phyloP scores from a whole-genome alignment of 345 rosid genomes.

The Euphorbia lathyris region DNA sequence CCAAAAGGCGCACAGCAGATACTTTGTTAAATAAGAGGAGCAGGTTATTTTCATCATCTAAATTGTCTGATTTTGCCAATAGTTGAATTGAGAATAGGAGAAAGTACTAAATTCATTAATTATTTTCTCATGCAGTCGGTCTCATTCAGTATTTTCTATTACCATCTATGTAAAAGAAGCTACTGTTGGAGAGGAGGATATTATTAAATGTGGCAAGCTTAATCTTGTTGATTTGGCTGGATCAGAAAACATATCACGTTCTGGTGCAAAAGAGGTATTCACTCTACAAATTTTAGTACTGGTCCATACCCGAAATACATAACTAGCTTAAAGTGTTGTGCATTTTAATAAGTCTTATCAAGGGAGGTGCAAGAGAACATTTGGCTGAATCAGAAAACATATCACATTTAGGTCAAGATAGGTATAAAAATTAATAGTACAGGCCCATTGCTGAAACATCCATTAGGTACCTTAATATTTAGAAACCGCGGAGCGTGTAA shows the following conservation, averaged over 20 bases:
- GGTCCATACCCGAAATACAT: no score
- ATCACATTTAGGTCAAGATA: no score
- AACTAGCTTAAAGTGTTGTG: no score
- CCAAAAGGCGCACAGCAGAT: conserved; percentile 82
- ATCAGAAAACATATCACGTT: conserved; percentile 86
- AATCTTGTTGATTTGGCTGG: conserved; percentile 99
- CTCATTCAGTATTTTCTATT: conserved; percentile 91
- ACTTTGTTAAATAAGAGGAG: conserved; percentile 88
- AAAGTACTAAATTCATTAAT: conserved; percentile 2
- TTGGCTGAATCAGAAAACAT: no score
- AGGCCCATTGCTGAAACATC: no score
- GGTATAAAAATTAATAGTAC: no score
- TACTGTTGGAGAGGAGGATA: conserved; percentile 75
- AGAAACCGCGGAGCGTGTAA: no score
- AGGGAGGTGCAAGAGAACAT: not conserved
- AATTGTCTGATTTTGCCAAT: not conserved
- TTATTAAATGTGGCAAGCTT: conserved; percentile 95
- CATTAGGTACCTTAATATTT: no score
- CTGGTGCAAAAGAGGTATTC: conserved; percentile 77
- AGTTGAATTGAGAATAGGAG: not conserved
- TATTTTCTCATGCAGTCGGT: conserved; percentile 54
- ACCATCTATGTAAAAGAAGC: conserved; percentile 78
- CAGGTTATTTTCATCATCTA: conserved; percentile 37
- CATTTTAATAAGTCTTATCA: no score
- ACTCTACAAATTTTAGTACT: not conserved